A percentile compares a stretch with the other conserved stretches of the same genome.
Evolutionary conservation across 129 eudicot species (phyloP).

Genomic region (Dittrichia graveolens): DNA sequence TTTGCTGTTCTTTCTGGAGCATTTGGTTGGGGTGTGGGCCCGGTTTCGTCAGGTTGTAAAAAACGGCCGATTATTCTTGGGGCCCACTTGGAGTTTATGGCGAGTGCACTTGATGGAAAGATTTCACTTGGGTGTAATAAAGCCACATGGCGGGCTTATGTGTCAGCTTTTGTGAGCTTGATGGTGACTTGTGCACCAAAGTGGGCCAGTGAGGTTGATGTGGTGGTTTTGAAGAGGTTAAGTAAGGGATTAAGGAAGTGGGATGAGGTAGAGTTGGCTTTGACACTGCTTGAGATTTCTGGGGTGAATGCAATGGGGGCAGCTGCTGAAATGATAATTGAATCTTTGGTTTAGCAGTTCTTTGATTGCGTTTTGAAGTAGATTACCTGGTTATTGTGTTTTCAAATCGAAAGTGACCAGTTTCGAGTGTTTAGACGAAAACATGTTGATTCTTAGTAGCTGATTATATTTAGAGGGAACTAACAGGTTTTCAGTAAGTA

Average conservation of each 20-base stretch:
- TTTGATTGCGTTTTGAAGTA: neutral
- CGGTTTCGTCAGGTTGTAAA: slow-evolving; percentile 41
- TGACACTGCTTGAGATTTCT: slow-evolving; percentile 68
- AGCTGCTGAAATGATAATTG: slow-evolving; percentile 88
- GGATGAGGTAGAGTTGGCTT: slow-evolving; percentile 84
- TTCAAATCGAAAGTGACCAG: neutral
- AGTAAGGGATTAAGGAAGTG: slow-evolving; percentile 75
- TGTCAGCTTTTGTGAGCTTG: slow-evolving; percentile 75
- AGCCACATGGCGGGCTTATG: slow-evolving; percentile 88
- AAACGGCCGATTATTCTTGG: slow-evolving; percentile 52
- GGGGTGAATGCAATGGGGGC: slow-evolving; percentile 86
- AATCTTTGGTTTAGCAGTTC: slow-evolving; percentile 27
- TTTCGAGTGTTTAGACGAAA: too few relatives aligned
- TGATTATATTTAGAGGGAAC: too few relatives aligned
- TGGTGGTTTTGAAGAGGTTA: slow-evolving; percentile 68
- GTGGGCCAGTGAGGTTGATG: slow-evolving; percentile 81
- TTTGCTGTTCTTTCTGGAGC: slow-evolving; percentile 70
- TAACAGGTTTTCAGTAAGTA: too few relatives aligned
- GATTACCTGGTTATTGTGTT: neutral
- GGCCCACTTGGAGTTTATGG: slow-evolving; percentile 69
- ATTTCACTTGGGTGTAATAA: slow-evolving; percentile 79
- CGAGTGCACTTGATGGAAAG: slow-evolving; percentile 77
- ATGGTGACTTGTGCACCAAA: slow-evolving; percentile 70
- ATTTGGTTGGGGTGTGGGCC: slow-evolving; percentile 83
- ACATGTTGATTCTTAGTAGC: too few relatives aligned